Evolutionary conservation across 192 early-diverging fungal species (phyloP), one percentile per base, ranked within the genome.

Genomic region (Gonapodya prolifera): DNA sequence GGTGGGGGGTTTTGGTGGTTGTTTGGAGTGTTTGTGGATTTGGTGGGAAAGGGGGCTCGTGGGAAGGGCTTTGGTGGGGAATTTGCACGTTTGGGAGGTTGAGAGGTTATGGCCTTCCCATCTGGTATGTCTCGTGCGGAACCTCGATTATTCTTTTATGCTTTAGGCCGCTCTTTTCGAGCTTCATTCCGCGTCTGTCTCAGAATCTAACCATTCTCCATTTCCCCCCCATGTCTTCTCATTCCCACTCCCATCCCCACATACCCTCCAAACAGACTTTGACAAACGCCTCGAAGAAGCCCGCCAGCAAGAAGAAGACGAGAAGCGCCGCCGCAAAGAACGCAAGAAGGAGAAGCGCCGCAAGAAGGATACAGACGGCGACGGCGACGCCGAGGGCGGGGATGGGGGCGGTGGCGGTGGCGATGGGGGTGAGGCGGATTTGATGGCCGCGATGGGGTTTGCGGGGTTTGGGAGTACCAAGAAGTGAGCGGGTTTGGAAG

Each of bases 271-370:
- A 8, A 16, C 45, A 89, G 86, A 93, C 79, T 88, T 95, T 35
- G 88, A 93, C 71, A 88, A 86, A 2, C 82, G 91, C 34, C 80
- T 96, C 2, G 88, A 88, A 76, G 82, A 82, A 74, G 84, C 88
- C 31, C 84, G 90, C 80, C 81, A 87, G 79, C 81, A 88, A 34
- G 92, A 96, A 80, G 89, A 93, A 73, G 88, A 89, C 76, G 91
- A 90, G 61, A 86, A 79, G 45, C 82, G 82, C 77, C 80, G 81
- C 70, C 82, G 81, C 77, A 87, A 83, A 76, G 79, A 83, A 32
- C 83, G 84, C 69, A 91, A 86, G 35, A 83, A 86, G 69, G 87
- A 80, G 23, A 87, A 88, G 70, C 84, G 84, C 80, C 80, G 82
- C 76, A 88, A 91, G 80, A 92, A 89, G 79, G 80, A 86, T 33